Percentiles rank a stretch among this genome's conserved stretches.
Evolutionary conservation across 1,139 yeast genomes (phyloP).

Genomic region (Suhomyces kunorum): DNA sequence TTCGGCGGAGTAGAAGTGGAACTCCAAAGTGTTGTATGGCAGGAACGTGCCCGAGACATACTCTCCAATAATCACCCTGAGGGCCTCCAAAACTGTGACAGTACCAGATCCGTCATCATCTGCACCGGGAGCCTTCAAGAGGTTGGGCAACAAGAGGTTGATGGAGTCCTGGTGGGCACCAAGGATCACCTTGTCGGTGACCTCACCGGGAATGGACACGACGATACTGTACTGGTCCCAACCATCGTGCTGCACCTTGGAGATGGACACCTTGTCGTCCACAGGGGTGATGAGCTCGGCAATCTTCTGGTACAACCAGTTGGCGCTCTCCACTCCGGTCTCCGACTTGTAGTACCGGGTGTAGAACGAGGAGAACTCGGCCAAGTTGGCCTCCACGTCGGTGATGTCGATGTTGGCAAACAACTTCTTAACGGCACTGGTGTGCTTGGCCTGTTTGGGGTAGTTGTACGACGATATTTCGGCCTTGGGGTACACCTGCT

Average conservation of each 20-base stretch:
- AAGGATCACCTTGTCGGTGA: constrained; percentile 55
- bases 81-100: constrained; percentile 72
- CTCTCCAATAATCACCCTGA: constrained; percentile 56
- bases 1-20: constrained; percentile 94
- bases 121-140: constrained; percentile 87
- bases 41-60: constrained; percentile 38
- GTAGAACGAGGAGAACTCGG: constrained; percentile 66
- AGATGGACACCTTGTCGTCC: constrained; percentile 28
- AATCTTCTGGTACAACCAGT: constrained; percentile 64
- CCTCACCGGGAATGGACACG: constrained; percentile 43
- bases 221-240: constrained; percentile 50
- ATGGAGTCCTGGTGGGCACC: constrained; percentile 92
- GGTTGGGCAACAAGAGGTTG: constrained; percentile 69
- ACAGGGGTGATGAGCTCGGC: constrained; percentile 44
- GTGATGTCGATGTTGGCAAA: constrained; percentile 44
- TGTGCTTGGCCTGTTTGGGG: constrained; percentile 50
- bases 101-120: constrained; percentile 95
- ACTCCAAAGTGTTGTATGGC: constrained; percentile 78
- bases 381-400: constrained; percentile 54
- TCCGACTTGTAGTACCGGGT: constrained; percentile 81
- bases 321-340: constrained; percentile 69
- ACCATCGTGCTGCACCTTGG: constrained; percentile 36
- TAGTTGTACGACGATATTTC: constrained; percentile 49
- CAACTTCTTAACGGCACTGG: constrained; percentile 42
- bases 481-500: constrained; percentile 32